Conservation (phyloP, 2,329 filamentous ascomycete species). For the Aspergillus uvarum region DNA sequence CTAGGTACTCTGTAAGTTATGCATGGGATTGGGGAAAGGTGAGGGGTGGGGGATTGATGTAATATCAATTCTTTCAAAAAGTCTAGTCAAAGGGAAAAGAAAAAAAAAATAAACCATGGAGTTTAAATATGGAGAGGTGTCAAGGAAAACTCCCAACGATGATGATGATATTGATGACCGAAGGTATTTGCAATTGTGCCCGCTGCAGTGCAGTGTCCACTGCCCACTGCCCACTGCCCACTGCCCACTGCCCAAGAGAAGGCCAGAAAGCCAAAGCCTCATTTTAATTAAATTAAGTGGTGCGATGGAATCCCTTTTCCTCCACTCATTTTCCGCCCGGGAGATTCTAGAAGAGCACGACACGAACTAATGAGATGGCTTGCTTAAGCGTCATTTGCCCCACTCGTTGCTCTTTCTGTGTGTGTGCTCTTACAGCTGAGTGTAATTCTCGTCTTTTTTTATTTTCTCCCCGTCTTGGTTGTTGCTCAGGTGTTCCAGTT, state of each 20-base stretch:
- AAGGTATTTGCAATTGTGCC: too few relatives aligned
- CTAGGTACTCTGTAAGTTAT: not conserved
- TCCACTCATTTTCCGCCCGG: constrained; percentile 6
- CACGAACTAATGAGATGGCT: constrained; percentile 16
- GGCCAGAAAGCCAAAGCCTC: not conserved
- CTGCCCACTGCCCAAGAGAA: not conserved
- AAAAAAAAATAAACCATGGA: too few relatives aligned
- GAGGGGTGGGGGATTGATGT: not conserved
- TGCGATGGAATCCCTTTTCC: not conserved
- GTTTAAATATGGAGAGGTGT: not conserved
- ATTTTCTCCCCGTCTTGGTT: not conserved
- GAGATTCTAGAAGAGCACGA: constrained; percentile 17
- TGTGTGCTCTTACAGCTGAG: not conserved
- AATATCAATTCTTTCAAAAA: not conserved
- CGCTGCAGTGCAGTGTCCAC: too few relatives aligned
- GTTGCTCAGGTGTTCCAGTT: not conserved
- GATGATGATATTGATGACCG: not conserved
- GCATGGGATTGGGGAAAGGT: not conserved
- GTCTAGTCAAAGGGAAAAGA: too few relatives aligned
- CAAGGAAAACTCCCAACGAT: not conserved
- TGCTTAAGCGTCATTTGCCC: constrained; percentile 17
- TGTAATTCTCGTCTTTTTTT: not conserved
- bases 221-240: too few relatives aligned
- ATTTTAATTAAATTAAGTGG: not conserved
- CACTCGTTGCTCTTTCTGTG: constrained; percentile 15